Evolutionary conservation across 768 basidiomycete genomes (phyloP), one percentile per base, ranked within the genome.

Genomic region (Termitomyces sp.): DNA sequence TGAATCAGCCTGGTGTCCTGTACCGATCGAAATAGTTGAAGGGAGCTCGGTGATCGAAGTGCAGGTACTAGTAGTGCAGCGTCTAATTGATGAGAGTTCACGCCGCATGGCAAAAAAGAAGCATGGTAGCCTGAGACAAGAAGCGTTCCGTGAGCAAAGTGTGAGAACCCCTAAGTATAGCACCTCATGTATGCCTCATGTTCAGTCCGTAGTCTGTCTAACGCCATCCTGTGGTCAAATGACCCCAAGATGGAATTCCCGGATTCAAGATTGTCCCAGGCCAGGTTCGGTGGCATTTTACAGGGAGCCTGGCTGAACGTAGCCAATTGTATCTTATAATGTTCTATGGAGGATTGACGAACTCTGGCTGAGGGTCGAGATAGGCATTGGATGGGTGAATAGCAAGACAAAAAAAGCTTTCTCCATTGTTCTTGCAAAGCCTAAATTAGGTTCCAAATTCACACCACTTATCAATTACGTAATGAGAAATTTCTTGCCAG

Each of bases 401-500:
- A n/a, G 4, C n/a, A 6, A 26, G 27, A 27, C 26, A 27, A 30
- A 32, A 32, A 30, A 32, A 47, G 27, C 8, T 46, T 32, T 47
- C 10, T 32, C 9, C 6, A 20, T 50, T 50, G 24, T 51, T 50
- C 14, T 10, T 26, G 10, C 34, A n/a, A 36, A 51, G 36, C 18
- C 36, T 39, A 39, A 26, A 39, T 39, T 51, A 27, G 24, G 50
- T 12, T 36, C 4, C 12, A 5, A 36, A 36, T 49, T 49, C 48
- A 49, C 48, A 49, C 8, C 16, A 50, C 49, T 50, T 39, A 30
- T 40, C 18, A 34, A 48, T 58, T 58, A 58, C 51, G 24, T 58
- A 58, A 58, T 58, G 26, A 39, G 14, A 48, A 54, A 54, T 54
- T 56, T 55, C 34, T n/a, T 56, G 56, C 51, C 57, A 47, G 57